Conservation (phyloP, 305 asterid species). For the Solanum aculeatissimum region DNA sequence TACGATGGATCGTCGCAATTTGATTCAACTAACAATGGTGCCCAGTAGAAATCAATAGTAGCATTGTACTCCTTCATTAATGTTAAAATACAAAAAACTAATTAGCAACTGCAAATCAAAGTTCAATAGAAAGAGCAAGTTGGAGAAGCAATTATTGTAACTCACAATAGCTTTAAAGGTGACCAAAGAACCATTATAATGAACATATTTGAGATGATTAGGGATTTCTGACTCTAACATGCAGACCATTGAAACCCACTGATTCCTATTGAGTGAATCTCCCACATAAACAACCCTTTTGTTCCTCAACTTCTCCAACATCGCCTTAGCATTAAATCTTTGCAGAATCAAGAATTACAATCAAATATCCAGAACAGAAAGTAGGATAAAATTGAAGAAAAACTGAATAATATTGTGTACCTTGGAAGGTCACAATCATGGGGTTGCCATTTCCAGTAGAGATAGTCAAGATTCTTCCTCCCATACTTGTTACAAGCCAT, state of each 20-base stretch:
- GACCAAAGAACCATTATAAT: conserved; percentile 16
- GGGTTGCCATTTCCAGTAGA: conserved; percentile 68
- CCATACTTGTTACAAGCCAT: conserved; percentile 45
- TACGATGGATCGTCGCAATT: conserved; percentile 34
- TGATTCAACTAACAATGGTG: conserved; percentile 67
- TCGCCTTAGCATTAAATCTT: conserved; percentile 33
- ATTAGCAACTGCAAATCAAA: neutral
- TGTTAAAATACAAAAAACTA: neutral
- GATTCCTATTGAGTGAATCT: conserved; percentile 50
- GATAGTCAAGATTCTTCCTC: conserved; percentile 40
- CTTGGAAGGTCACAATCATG: conserved; percentile 49
- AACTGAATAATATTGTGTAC: conserved; percentile 4
- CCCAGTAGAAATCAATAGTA: conserved; percentile 62
- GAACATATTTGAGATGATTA: conserved; percentile 6
- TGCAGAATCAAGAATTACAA: neutral
- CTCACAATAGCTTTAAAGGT: conserved; percentile 22
- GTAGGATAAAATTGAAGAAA: neutral
- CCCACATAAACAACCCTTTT: conserved; percentile 50
- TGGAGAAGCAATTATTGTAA: neutral
- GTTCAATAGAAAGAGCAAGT: neutral
- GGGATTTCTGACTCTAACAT: conserved; percentile 22
- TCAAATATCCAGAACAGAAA: neutral
- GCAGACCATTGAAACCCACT: conserved; percentile 50
- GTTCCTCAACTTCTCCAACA: conserved; percentile 40
- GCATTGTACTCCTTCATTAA: conserved; percentile 48